phyloP scores from a whole-genome alignment of 345 rosid genomes.

The Citrus sp. region DNA sequence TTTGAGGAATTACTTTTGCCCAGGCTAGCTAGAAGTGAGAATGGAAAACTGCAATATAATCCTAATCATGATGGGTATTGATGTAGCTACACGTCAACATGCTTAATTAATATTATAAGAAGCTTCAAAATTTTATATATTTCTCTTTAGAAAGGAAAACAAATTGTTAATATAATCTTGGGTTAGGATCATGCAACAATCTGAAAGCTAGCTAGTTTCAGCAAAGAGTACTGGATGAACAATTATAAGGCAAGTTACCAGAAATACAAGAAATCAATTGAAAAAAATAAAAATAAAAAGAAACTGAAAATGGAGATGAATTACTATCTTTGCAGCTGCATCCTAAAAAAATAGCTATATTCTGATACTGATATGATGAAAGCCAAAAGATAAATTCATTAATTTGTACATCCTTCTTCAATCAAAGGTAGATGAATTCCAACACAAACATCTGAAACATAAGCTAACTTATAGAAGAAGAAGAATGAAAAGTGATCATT shows the following conservation, averaged over 20 bases:
- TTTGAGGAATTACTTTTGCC: neutral
- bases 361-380: neutral
- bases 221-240: conserved; percentile 10
- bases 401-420: conserved; percentile 53
- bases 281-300: neutral
- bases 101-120: neutral
- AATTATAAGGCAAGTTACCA: conserved; percentile 26
- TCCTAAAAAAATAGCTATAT: conserved; percentile 5
- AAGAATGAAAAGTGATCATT: conserved; percentile 25
- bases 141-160: neutral
- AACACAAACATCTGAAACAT: conserved; percentile 22
- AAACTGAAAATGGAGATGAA: neutral
- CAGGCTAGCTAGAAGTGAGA: no score
- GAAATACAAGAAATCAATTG: conserved; percentile 1
- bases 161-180: neutral
- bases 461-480: conserved; percentile 25
- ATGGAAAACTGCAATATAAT: no score
- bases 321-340: conserved; percentile 19
- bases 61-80: no score
- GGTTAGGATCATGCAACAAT: conserved; percentile 13
- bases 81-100: neutral
- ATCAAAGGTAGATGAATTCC: conserved; percentile 28
- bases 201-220: neutral
- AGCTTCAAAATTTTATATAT: neutral
- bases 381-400: conserved; percentile 19